Evolutionary conservation across 257 asterid genomes (phyloP), one percentile per base, ranked within the genome.

Genomic region (Solanum clarkiae): DNA sequence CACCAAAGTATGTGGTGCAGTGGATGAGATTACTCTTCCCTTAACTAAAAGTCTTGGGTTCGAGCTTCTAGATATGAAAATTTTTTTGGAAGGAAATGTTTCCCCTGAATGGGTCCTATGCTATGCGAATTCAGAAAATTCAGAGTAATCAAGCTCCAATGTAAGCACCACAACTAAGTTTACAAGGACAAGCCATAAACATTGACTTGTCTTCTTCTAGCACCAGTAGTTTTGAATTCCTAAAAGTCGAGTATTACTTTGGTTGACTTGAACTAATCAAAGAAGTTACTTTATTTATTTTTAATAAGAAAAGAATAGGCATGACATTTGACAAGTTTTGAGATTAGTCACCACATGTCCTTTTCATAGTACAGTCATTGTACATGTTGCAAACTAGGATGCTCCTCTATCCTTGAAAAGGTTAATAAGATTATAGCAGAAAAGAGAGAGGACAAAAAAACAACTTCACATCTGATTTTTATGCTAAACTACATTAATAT

Each of bases 221-320:
- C 15, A 17, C 26, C 26, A 40, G 16, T 8, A 70, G 54, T 77
- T 51, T 54, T 77, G 24, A 77, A 77, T 26, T 24, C 22, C 16
- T 26, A 77, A 53, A 51, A 51, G 82, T 16, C 24, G 26, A 77
- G 22, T 77, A 24, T 20, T 49, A 24, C 8, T 24, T 77, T 77
- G 42, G 82, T 77, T 77, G 26, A 77, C 82, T 77, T 77, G 82
- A 47, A 24, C 26, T 51, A 51, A 24, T 77, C 63, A 77, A 77
- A 49, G 45, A 36, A 36, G 42, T 36, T 36, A 36, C 40, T 36
- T 36, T 36, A 36, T 36, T 69, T 69, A 68, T 3, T 68, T 32
- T 2, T 16, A 16, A 1, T 8, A 14, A 69, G 1, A 9, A 40
- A 42, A 8, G 9, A 65, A 69, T 17, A 69, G 45, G 44, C 62